Conservation (phyloP, 1,284 basidiomycete species). For the Phylloporus sp. region DNA sequence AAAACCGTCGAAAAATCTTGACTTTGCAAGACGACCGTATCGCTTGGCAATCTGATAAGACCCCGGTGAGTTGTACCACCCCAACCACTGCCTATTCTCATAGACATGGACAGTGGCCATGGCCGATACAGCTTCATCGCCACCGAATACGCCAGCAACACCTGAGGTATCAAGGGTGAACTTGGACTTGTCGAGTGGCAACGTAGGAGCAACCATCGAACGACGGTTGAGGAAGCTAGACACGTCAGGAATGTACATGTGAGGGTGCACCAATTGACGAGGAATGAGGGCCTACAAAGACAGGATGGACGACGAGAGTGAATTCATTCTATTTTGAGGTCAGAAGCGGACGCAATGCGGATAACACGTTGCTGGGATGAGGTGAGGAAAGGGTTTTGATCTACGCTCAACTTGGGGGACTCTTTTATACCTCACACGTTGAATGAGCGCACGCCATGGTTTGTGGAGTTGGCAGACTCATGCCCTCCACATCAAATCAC, state of each 20-base stretch:
- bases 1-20: conserved; percentile 39
- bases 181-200: conserved; percentile 26
- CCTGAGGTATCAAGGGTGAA: conserved; percentile 41
- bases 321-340: conserved; percentile 17
- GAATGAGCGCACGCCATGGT: too few species aligned
- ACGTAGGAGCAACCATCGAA: conserved; percentile 18
- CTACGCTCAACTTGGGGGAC: background rate
- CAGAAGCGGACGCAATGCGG: background rate
- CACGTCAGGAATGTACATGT: conserved; percentile 32
- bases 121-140: conserved; percentile 45
- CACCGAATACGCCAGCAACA: conserved; percentile 41
- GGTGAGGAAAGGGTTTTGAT: background rate
- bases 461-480: too few species aligned
- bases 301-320: conserved; percentile 1
- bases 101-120: conserved; percentile 46
- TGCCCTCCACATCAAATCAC: too few species aligned
- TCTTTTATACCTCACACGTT: background rate
- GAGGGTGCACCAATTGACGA: conserved; percentile 4
- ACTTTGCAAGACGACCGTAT: conserved; percentile 38
- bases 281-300: conserved; percentile 15
- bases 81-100: conserved; percentile 37
- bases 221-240: conserved; percentile 25
- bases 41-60: conserved; percentile 43
- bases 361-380: background rate
- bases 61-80: conserved; percentile 47